Conservation (phyloP, 192 early-diverging fungal genomes). For the Backusella tuberculispora region DNA sequence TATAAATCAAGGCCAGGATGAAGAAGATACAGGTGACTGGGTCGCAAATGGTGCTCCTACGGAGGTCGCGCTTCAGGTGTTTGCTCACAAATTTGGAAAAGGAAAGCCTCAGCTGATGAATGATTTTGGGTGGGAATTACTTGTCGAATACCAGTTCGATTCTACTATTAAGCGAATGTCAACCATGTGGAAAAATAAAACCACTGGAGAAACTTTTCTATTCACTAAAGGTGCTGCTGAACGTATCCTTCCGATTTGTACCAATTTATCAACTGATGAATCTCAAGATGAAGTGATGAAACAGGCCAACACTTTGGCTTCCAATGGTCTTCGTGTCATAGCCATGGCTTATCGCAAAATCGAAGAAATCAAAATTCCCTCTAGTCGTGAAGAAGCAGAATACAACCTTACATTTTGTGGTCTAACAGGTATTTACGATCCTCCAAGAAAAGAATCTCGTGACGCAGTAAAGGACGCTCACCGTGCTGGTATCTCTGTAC, state of each 20-base stretch:
- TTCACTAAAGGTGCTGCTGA: conserved; percentile 94
- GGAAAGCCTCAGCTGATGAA: conserved; percentile 67
- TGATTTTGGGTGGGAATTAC: conserved; percentile 46
- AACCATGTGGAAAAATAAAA: conserved; percentile 58
- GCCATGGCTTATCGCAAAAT: conserved; percentile 71
- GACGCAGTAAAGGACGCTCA: conserved; percentile 74
- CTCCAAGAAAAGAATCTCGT: conserved; percentile 72
- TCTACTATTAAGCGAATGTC: conserved; percentile 90
- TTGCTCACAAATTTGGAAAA: conserved; percentile 77
- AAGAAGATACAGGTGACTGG: conserved; percentile 56
- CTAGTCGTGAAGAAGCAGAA: conserved; percentile 62
- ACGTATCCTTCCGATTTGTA: conserved; percentile 77
- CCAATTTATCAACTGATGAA: conserved; percentile 42
- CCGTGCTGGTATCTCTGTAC: conserved; percentile 90
- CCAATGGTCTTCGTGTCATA: conserved; percentile 80
- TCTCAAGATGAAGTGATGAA: conserved; percentile 51
- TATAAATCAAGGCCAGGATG: background rate
- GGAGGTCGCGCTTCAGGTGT: conserved; percentile 90
- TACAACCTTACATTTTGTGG: conserved; percentile 75
- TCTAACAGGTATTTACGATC: conserved; percentile 92
- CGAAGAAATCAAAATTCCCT: background rate
- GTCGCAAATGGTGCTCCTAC: conserved; percentile 89
- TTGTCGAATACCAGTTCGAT: conserved; percentile 72
- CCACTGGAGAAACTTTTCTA: conserved; percentile 43
- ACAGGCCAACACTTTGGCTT: conserved; percentile 69